A percentile compares a stretch with the other conserved stretches of the same genome.
Conservation (phyloP, 1,284 basidiomycete genomes). For the Ganoderma lingzhi region DNA sequence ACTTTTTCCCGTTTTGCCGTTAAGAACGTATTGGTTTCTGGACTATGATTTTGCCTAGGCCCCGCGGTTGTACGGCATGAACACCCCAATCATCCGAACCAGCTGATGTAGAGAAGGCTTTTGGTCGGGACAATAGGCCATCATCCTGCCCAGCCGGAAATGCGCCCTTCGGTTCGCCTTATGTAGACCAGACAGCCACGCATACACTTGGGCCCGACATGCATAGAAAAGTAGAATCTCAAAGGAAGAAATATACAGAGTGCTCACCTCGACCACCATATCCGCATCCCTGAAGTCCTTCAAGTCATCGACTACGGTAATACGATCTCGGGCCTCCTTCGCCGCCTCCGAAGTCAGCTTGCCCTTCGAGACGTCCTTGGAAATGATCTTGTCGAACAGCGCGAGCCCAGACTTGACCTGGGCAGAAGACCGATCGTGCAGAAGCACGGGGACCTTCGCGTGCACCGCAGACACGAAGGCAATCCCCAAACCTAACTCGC, state of each 20-base stretch:
- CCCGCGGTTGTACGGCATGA: too few species aligned
- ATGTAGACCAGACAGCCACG: too few species aligned
- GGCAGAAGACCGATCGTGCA: slow-evolving; percentile 67
- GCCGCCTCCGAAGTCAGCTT: slow-evolving; percentile 80
- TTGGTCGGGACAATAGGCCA: too few species aligned
- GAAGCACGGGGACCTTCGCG: slow-evolving; percentile 78
- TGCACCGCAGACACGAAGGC: slow-evolving; percentile 85
- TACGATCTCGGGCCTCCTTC: slow-evolving; percentile 73
- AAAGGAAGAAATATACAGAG: background rate
- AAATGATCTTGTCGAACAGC: slow-evolving; percentile 83
- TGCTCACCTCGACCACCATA: slow-evolving; percentile 87
- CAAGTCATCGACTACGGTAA: slow-evolving; percentile 60
- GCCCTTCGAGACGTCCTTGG: slow-evolving; percentile 89
- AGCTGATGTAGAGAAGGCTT: too few species aligned
- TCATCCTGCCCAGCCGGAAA: too few species aligned
- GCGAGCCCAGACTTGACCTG: slow-evolving; percentile 77
- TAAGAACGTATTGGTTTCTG: too few species aligned
- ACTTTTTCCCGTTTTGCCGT: too few species aligned
- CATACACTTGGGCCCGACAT: background rate
- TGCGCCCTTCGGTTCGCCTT: too few species aligned
- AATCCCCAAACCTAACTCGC: slow-evolving; percentile 74
- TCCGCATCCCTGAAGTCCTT: slow-evolving; percentile 78
- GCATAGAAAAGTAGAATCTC: background rate
- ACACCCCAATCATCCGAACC: too few species aligned
- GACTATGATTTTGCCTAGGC: too few species aligned